Percentiles rank a stretch among this genome's conserved stretches.
These are phyloP conservation scores for Musa schizocarpa DNA, from an alignment of 176 grass and related monocot genomes.

Conservation along the genomic window DNA sequence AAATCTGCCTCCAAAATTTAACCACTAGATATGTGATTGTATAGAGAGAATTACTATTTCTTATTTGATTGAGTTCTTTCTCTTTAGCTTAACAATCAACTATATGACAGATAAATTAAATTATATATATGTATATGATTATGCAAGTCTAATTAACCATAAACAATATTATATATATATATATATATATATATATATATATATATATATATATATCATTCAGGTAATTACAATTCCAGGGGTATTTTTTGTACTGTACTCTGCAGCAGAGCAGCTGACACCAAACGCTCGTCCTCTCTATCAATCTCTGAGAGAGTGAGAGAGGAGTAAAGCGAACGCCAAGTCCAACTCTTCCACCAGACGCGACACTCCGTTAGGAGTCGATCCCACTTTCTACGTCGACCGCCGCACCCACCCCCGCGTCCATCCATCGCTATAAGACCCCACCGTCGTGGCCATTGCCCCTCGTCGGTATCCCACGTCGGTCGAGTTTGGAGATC, in stretches of 20 bases:
- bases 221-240: not conserved
- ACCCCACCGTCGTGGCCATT: not conserved
- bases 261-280: not conserved
- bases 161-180: too few relatives aligned
- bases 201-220: too few relatives aligned
- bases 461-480: not conserved
- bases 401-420: not conserved
- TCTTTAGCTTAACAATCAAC: too few relatives aligned
- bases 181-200: too few relatives aligned
- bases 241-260: not conserved
- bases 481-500: not conserved
- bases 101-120: too few relatives aligned
- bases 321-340: constrained; percentile 7
- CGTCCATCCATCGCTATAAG: not conserved
- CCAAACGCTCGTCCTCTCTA: not conserved
- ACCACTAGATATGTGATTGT: too few relatives aligned
- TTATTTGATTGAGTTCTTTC: too few relatives aligned
- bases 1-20: too few relatives aligned
- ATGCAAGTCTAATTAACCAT: too few relatives aligned
- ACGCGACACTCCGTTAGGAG: constrained; percentile 1
- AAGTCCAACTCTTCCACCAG: not conserved
- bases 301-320: not conserved
- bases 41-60: too few relatives aligned
- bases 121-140: too few relatives aligned
- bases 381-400: not conserved